phyloP scores from a whole-genome alignment of 352 stramenopile species.

The Pythium pyrilobum region DNA sequence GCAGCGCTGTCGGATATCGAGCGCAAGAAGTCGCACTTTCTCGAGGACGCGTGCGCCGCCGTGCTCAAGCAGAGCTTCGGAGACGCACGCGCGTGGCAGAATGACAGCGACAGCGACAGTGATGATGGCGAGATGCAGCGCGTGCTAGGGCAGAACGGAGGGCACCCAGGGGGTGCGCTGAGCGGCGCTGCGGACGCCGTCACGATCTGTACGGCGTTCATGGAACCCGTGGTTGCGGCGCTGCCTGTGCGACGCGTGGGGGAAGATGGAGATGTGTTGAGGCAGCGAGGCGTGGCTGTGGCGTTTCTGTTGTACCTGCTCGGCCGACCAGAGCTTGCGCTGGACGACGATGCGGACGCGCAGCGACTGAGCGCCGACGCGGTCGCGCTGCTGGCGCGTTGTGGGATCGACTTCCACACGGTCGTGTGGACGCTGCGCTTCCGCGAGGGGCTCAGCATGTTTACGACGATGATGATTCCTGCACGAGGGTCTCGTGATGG shows the following conservation, averaged over 20 bases:
- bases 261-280: constrained; percentile 9
- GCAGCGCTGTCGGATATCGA: constrained; percentile 46
- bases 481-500: background rate
- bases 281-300: constrained; percentile 18
- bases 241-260: background rate
- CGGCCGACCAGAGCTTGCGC: background rate
- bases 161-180: no score
- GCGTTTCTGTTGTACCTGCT: constrained; percentile 20
- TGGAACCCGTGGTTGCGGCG: constrained; percentile 13
- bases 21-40: constrained; percentile 61
- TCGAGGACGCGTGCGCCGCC: constrained; percentile 53
- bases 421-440: constrained; percentile 52
- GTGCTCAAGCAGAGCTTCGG: constrained; percentile 29
- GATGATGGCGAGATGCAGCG: background rate
- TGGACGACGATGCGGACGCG: background rate
- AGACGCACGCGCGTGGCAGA: background rate
- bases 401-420: constrained; percentile 28
- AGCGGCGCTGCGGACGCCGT: no score
- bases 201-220: constrained; percentile 18
- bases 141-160: no score
- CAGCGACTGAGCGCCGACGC: background rate
- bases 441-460: constrained; percentile 43
- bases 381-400: constrained; percentile 21
- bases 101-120: constrained; percentile 11
- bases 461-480: constrained; percentile 29